Evolutionary conservation across 2,329 filamentous ascomycete species (phyloP).

Genomic region (Fusarium hostae): DNA sequence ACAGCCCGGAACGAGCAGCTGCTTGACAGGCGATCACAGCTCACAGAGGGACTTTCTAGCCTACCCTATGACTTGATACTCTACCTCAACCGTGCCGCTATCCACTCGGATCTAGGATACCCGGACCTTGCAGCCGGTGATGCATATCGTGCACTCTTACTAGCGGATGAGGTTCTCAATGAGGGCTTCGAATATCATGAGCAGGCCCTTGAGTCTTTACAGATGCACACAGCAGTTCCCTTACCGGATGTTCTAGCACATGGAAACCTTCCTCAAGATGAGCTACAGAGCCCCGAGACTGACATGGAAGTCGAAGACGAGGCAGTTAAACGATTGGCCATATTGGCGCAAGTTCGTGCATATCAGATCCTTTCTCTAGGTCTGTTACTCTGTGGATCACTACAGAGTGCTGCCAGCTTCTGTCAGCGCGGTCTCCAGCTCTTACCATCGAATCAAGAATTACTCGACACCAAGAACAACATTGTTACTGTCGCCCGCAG

Average conservation of each 20-base stretch:
- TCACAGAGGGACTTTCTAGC: conserved; percentile 65
- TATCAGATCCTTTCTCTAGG: conserved; percentile 69
- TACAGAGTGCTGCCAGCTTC: conserved; percentile 75
- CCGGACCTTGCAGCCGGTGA: conserved; percentile 91
- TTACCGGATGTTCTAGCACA: conserved; percentile 59
- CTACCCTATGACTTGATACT: conserved; percentile 71
- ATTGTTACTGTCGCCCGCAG: conserved; percentile 65
- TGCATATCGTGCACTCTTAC: conserved; percentile 87
- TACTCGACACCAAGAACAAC: conserved; percentile 63
- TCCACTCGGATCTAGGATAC: conserved; percentile 81
- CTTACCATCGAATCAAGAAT: conserved; percentile 65
- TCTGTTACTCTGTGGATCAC: conserved; percentile 72
- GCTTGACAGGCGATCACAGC: conserved; percentile 64
- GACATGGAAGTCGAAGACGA: conserved; percentile 50
- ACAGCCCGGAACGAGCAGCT: conserved; percentile 56
- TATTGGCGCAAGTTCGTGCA: conserved; percentile 64
- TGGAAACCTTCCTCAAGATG: conserved; percentile 54
- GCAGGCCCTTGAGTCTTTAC: conserved; percentile 65
- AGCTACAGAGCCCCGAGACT: conserved; percentile 48
- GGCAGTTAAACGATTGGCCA: conserved; percentile 56
- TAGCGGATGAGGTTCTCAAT: conserved; percentile 83
- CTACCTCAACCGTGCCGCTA: conserved; percentile 74
- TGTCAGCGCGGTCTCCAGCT: conserved; percentile 68
- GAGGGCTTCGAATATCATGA: conserved; percentile 87
- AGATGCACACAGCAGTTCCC: conserved; percentile 47